Evolutionary conservation across 2,329 filamentous ascomycete species (phyloP).

Genomic region (Trichoderma brevicompactum): DNA sequence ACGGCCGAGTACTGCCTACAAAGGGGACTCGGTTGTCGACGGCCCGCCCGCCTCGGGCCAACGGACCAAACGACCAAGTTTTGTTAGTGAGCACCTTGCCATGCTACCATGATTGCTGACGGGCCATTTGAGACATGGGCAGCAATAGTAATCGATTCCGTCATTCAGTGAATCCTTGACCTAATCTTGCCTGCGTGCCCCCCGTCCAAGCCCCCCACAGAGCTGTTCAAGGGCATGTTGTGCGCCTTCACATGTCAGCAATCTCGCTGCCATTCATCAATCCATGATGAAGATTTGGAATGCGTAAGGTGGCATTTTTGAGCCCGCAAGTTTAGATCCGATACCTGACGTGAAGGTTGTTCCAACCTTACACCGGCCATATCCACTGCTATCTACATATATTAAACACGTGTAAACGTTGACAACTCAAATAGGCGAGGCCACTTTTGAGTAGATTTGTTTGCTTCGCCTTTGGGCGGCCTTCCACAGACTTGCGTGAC

Average conservation of each 20-base stretch:
- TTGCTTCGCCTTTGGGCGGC: too few relatives aligned
- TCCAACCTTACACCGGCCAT: too few relatives aligned
- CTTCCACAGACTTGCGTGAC: too few relatives aligned
- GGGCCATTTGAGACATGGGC: too few relatives aligned
- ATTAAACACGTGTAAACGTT: too few relatives aligned
- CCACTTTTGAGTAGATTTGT: too few relatives aligned
- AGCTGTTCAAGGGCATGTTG: neutral
- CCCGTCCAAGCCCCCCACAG: conserved; percentile 3
- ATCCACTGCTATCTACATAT: too few relatives aligned
- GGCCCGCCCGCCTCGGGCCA: conserved; percentile 24
- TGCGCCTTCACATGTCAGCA: conserved; percentile 17
- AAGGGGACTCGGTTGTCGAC: neutral
- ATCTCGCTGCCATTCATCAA: neutral
- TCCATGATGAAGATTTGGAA: neutral
- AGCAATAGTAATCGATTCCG: too few relatives aligned
- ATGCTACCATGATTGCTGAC: neutral
- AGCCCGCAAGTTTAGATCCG: too few relatives aligned
- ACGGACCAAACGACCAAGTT: conserved; percentile 2
- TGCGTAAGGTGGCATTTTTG: too few relatives aligned
- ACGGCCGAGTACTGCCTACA: neutral
- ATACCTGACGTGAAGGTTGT: neutral
- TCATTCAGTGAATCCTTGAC: neutral
- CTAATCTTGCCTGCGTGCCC: neutral
- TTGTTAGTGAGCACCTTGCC: neutral
- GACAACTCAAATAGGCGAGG: too few relatives aligned